A percentile compares a stretch with the other conserved stretches of the same genome.
phyloP scores from a whole-genome alignment of 2,329 filamentous ascomycete species.

The Phymatotrichopsis omnivora region DNA sequence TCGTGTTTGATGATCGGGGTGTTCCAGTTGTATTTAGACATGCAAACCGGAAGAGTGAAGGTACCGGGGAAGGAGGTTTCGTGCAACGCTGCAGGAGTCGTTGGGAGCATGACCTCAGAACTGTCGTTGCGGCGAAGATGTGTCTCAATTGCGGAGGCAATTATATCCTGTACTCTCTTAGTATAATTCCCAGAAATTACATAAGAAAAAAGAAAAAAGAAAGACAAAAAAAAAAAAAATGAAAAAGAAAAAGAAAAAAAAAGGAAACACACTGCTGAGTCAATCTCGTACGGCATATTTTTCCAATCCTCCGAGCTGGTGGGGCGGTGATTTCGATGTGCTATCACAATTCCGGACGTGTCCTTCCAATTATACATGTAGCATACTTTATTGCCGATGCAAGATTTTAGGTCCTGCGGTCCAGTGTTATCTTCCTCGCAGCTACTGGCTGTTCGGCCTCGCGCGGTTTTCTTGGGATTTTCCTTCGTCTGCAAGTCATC shows the following conservation, averaged over 20 bases:
- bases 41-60: constrained; percentile 23
- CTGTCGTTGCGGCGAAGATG: neutral
- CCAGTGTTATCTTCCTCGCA: constrained; percentile 20
- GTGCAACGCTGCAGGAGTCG: constrained; percentile 7
- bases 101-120: constrained; percentile 1
- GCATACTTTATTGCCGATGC: constrained; percentile 18
- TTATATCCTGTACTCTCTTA: constrained; percentile 17
- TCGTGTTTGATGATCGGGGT: constrained; percentile 13
- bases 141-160: constrained; percentile 14
- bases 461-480: neutral
- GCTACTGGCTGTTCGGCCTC: neutral
- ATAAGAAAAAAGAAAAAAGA: neutral
- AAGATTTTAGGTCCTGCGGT: constrained; percentile 25
- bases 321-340: constrained; percentile 14
- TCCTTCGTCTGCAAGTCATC: constrained; percentile 10
- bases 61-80: constrained; percentile 5
- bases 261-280: neutral
- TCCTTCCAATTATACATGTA: constrained; percentile 26
- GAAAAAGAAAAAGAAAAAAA: neutral
- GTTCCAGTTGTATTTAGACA: constrained; percentile 20
- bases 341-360: constrained; percentile 9
- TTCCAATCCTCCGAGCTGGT: constrained; percentile 13
- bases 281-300: constrained; percentile 17
- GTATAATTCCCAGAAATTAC: neutral
- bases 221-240: neutral